A percentile compares a stretch with the other conserved stretches of the same genome.
Evolutionary conservation across 83 land plant species (phyloP).

Genomic region (Picea abies): DNA sequence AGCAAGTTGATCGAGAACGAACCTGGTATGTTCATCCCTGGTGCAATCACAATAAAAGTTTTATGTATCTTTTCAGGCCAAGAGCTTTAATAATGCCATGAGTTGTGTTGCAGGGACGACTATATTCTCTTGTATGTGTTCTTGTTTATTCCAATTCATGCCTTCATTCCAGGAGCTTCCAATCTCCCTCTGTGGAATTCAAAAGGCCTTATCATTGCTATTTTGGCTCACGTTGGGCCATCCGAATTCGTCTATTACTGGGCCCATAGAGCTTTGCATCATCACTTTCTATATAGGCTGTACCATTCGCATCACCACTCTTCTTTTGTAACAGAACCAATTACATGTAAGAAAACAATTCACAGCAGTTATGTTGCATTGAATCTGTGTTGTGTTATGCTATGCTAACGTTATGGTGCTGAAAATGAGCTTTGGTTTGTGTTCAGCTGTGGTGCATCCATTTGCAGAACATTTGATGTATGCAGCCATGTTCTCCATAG

Average conservation of each 20-base stretch:
- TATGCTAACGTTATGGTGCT: not conserved
- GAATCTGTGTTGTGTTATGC: too few species aligned
- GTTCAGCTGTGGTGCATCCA: slow-evolving; percentile 87
- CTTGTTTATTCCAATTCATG: not conserved
- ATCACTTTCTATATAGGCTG: slow-evolving; percentile 74
- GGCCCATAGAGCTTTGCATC: slow-evolving; percentile 90
- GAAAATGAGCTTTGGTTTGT: not conserved
- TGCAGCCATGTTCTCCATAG: too few species aligned
- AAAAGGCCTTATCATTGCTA: slow-evolving; percentile 48
- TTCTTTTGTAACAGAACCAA: slow-evolving; percentile 82
- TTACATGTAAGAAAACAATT: slow-evolving; percentile 48
- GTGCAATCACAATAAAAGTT: too few species aligned
- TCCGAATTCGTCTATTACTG: slow-evolving; percentile 91
- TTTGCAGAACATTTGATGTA: slow-evolving; percentile 30
- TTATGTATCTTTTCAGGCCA: too few species aligned
- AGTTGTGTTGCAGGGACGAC: slow-evolving; percentile 53
- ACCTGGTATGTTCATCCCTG: slow-evolving; percentile 10
- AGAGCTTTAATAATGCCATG: too few species aligned
- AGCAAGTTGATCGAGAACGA: slow-evolving; percentile 51
- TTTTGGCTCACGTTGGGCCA: slow-evolving; percentile 70
- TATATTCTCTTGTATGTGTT: slow-evolving; percentile 43
- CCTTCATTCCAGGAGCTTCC: not conserved
- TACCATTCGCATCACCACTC: slow-evolving; percentile 97
- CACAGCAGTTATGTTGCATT: not conserved
- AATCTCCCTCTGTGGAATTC: slow-evolving; percentile 59